Evolutionary conservation across 345 rosid genomes (phyloP).

Genomic region (Eucalyptus rudis): DNA sequence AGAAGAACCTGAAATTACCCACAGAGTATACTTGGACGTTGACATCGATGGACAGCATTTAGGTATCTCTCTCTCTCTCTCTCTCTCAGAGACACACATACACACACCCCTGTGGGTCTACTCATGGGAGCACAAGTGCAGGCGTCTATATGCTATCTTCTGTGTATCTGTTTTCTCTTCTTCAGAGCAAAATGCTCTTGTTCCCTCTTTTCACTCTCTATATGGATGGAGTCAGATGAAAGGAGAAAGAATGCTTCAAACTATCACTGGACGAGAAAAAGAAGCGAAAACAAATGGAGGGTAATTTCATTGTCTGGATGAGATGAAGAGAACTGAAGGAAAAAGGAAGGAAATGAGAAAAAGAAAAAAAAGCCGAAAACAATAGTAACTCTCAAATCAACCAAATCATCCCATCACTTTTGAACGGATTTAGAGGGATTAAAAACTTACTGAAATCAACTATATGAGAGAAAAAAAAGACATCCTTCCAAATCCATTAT

Average conservation of each 20-base stretch:
- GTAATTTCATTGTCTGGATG: background rate
- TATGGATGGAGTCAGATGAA: background rate
- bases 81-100: background rate
- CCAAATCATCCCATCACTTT: background rate
- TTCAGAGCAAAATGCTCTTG: background rate
- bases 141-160: background rate
- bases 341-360: background rate
- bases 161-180: background rate
- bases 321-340: background rate
- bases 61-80: slow-evolving; percentile 25
- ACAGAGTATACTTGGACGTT: slow-evolving; percentile 86
- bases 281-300: background rate
- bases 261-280: background rate
- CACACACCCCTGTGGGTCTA: background rate
- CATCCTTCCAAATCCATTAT: background rate
- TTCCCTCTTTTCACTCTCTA: background rate
- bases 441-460: background rate
- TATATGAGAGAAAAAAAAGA: background rate
- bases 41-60: slow-evolving; percentile 85
- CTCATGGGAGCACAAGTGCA: background rate
- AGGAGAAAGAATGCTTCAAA: background rate
- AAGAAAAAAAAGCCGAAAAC: background rate
- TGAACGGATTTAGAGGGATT: background rate
- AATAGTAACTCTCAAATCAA: background rate
- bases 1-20: slow-evolving; percentile 60